Percentiles rank a stretch among this genome's conserved stretches.
Evolutionary conservation across 2,329 filamentous ascomycete genomes (phyloP).

Genomic region (Fusarium solani-melongenae): DNA sequence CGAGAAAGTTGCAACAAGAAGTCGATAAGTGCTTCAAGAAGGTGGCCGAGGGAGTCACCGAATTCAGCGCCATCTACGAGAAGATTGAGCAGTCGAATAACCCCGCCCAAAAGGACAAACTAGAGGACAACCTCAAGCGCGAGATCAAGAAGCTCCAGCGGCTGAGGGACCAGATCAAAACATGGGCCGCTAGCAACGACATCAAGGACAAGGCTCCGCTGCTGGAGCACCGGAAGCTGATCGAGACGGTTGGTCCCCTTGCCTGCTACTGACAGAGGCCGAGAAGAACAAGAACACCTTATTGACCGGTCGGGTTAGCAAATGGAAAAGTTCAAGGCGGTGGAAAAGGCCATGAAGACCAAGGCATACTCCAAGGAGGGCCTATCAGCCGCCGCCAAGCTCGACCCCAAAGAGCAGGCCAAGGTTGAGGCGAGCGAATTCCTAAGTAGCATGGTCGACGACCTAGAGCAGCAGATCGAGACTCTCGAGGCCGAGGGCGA

Average conservation of each 20-base stretch:
- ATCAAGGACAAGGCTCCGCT: constrained; percentile 99
- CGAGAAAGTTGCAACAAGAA: constrained; percentile 96
- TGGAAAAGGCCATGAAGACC: constrained; percentile 99
- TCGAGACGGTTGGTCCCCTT: constrained; percentile 83
- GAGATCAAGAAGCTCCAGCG: constrained; percentile 99
- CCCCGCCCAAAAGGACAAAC: constrained; percentile 95
- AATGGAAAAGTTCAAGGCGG: constrained; percentile 99
- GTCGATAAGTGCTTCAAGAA: constrained; percentile 99
- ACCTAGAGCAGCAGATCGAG: constrained; percentile 94
- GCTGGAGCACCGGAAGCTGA: constrained; percentile 92
- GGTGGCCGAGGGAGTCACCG: constrained; percentile 89
- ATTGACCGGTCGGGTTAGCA: constrained; percentile 65
- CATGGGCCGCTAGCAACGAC: constrained; percentile 97
- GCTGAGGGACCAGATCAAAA: constrained; percentile 98
- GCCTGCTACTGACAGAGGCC: constrained; percentile 17
- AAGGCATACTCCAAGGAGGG: constrained; percentile 99
- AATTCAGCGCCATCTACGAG: constrained; percentile 96
- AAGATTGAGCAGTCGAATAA: constrained; percentile 96
- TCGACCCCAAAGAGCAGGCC: constrained; percentile 98
- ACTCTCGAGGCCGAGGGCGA: constrained; percentile 91
- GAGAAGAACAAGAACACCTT: constrained; percentile 5
- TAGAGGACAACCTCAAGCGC: constrained; percentile 97
- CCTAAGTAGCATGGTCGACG: constrained; percentile 86
- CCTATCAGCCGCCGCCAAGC: constrained; percentile 87
- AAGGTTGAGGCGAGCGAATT: constrained; percentile 91